These are phyloP conservation scores for Termitomyces sp. DNA, from an alignment of 768 basidiomycete species.

Conservation along the genomic window DNA sequence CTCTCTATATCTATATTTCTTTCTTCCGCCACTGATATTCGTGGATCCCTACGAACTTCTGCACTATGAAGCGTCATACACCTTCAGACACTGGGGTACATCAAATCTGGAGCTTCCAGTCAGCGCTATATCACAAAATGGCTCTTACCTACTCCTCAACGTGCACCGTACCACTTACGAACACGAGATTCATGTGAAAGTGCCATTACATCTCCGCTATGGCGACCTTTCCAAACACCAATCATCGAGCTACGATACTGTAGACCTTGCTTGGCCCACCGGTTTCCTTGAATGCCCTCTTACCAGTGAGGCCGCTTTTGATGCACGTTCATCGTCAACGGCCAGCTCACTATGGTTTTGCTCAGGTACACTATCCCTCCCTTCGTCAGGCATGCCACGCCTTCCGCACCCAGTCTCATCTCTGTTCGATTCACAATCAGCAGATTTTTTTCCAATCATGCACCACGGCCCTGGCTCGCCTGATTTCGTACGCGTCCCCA, in stretches of 20 bases:
- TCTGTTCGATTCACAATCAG: conserved; percentile 10
- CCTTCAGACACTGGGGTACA: conserved; percentile 35
- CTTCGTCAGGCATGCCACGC: conserved; percentile 2
- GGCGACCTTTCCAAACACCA: conserved; percentile 22
- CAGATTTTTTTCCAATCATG: conserved; percentile 18
- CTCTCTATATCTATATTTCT: conserved; percentile 32
- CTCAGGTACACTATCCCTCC: conserved; percentile 1
- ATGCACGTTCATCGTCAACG: not conserved
- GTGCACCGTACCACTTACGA: conserved; percentile 7
- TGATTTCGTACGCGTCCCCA: conserved; percentile 28
- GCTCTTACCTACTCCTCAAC: conserved; percentile 22
- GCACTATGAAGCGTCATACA: conserved; percentile 30
- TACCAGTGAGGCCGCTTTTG: conserved; percentile 17
- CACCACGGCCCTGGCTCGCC: conserved; percentile 8
- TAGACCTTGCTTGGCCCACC: conserved; percentile 30
- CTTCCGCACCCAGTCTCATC: conserved; percentile 15
- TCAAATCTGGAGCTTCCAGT: conserved; percentile 45
- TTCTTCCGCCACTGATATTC: conserved; percentile 38
- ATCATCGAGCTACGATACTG: conserved; percentile 20
- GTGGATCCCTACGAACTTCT: conserved; percentile 45
- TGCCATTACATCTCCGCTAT: conserved; percentile 46
- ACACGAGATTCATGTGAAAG: conserved; percentile 23
- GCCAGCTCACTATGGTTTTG: not conserved
- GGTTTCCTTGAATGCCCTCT: conserved; percentile 34
- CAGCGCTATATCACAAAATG: conserved; percentile 25